Percentiles rank a stretch among this genome's conserved stretches.
These are phyloP conservation scores for Melaleuca alternifolia DNA, from an alignment of 345 rosid genomes.

Conservation along the genomic window DNA sequence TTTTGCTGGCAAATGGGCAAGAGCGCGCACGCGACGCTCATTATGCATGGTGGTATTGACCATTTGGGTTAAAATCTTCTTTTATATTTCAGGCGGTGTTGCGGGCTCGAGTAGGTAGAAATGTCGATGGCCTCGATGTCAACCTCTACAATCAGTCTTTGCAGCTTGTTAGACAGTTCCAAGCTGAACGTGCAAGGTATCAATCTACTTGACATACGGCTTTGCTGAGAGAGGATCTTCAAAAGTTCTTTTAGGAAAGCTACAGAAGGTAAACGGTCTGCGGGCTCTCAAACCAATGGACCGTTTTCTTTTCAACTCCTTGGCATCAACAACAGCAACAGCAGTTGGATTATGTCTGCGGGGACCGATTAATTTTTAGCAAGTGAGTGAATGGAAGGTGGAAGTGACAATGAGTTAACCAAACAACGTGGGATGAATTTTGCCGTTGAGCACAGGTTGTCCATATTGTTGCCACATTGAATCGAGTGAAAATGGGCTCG, in stretches of 20 bases:
- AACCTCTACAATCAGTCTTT: slow-evolving; percentile 57
- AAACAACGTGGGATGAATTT: no score
- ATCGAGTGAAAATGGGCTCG: background rate
- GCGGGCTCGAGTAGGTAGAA: slow-evolving; percentile 74
- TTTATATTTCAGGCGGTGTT: slow-evolving; percentile 40
- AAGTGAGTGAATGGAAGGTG: background rate
- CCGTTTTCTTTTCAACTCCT: background rate
- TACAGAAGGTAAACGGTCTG: no score
- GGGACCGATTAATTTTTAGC: background rate
- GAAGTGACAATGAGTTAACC: background rate
- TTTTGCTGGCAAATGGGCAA: background rate
- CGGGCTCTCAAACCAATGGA: background rate
- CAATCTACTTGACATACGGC: background rate
- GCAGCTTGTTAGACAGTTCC: slow-evolving; percentile 53
- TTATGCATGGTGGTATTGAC: background rate
- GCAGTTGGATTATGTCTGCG: background rate
- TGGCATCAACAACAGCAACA: background rate
- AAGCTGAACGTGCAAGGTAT: slow-evolving; percentile 15
- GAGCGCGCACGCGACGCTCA: accelerated
- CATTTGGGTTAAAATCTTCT: background rate
- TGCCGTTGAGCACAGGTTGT: background rate
- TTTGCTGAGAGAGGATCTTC: background rate
- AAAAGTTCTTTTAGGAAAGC: background rate
- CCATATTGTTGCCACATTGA: background rate
- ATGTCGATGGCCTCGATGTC: slow-evolving; percentile 73